Base-by-base conservation (phyloP, 352 stramenopile genomes). In the Nothophytophthora sp. region DNA sequence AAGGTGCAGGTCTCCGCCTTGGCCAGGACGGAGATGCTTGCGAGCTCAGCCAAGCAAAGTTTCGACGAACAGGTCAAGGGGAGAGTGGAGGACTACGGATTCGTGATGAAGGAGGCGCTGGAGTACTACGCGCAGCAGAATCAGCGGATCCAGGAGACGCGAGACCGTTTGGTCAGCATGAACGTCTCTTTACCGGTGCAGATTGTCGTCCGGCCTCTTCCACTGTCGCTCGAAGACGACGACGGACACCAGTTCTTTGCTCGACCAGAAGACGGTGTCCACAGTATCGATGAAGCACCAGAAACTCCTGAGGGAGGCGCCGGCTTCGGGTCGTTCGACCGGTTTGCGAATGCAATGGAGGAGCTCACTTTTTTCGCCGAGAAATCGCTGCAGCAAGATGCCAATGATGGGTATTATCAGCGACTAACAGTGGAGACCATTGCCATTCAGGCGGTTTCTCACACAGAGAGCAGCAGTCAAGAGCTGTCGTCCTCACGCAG, bases 151-250 rank as follows among this genome's bases (percentile, higher is more conserved):
- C 33, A 55, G 36, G 44, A 71, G 18, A 65, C 50, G 5, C 63
- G 22, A 16, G 36, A 55, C 8, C 56, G 50, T 6, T 36, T 75
- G 2, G n/a, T 56, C 23, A 15, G 39, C 23, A 60, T 72, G 53
- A 69, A 71, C 9, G 24, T 70, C 13, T 59, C 49, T 2, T 32
- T 75, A 4, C 56, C 55, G 12, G 29, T 69, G 9, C 40, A 75
- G 15, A 51, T 60, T 23, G n/a, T 33, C 35, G 43, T 56, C 20
- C 53, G 27, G 18, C 4, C 35, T 25, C 30, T 55, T 9, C 38
- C 29, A 35, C 4, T 4, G 9, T 35, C n/a, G n/a, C n/a, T 35
- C 46, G 19, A 23, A 56, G 23, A 32, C 23, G 13, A 46, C 18
- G 32, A 40, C 1, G 29, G 56, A 28, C 38, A 53, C 23, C 42